Conservation (phyloP, 306 rosid genomes). For the Hippophae gyantsensis region DNA sequence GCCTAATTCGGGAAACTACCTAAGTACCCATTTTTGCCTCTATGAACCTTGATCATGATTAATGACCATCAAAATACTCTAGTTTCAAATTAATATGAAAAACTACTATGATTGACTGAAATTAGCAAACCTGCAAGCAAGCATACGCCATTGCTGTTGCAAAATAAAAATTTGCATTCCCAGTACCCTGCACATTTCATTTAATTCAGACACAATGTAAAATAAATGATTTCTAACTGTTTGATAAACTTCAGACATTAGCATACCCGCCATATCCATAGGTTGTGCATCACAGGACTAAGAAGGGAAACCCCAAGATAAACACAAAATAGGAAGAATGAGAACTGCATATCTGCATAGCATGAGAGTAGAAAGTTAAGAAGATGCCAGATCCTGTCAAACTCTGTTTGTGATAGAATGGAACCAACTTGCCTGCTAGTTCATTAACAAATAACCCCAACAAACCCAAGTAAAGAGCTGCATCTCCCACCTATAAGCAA, state of each 20-base stretch:
- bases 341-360: constrained; percentile 73
- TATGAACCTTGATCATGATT: too few species aligned
- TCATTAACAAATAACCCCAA: constrained; percentile 82
- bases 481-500: constrained; percentile 64
- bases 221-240: neutral
- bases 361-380: constrained; percentile 18
- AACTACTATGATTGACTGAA: neutral
- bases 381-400: constrained; percentile 11
- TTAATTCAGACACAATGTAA: constrained; percentile 4
- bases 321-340: constrained; percentile 81
- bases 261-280: constrained; percentile 98
- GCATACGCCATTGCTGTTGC: constrained; percentile 90
- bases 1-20: too few species aligned
- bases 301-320: constrained; percentile 83
- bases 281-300: constrained; percentile 97
- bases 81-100: neutral
- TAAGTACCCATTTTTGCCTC: too few species aligned
- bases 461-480: constrained; percentile 75
- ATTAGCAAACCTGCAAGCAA: constrained; percentile 60
- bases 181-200: constrained; percentile 75
- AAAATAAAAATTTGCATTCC: constrained; percentile 90
- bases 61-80: too few species aligned
- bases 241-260: constrained; percentile 16
- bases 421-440: constrained; percentile 45
- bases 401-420: neutral